Evolutionary conservation across 352 stramenopile genomes (phyloP), one percentile per base, ranked within the genome.

Genomic region (Sclerospora graminicola): DNA sequence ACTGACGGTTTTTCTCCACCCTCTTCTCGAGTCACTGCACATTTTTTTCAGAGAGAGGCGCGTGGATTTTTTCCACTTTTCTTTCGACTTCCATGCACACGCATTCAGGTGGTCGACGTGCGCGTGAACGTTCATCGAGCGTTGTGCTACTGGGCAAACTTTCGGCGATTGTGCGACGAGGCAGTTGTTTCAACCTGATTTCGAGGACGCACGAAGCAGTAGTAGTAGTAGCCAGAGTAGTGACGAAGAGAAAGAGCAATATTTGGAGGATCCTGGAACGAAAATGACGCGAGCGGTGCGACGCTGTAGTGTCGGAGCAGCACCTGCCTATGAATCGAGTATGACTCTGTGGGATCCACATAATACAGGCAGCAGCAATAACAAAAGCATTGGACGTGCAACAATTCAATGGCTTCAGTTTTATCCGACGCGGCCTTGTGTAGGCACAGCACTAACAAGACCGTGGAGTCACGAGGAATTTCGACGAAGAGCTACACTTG

Each of bases 91-190:
- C 15, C 53, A 69, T 60, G 54, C 51, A 67, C 41, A 44, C 58
- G 45, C 63, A 53, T 48, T 47, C 53, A n/a, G 54, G 42, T 15
- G 48, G 49, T 21, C 57, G 49, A 26, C 48, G 46, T 13, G 40
- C 27, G 18, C 56, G 60, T 45, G 57, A 63, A 30, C 57, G 52
- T 41, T 72, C 64, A 15, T 76, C 63, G 21, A 69, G 63, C 36
- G 63, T 62, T 0, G 60, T 76, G 36, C 39, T 71, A 26, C 51
- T 70, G 9, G 62, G 67, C 51, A 73, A 74, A 36, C 45, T 79
- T 15, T 73, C 69, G 41, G 54, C 65, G 33, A 76, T 76, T 10
- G 60, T 82, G 31, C 63, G 66, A 15, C 69, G 66, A 31, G 43
- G 44, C 7, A 78, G 66, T 38, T 70, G 8, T 61, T 60, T n/a